Conservation (phyloP, 495 filamentous ascomycete species). For the Penicillium mononematosum region DNA sequence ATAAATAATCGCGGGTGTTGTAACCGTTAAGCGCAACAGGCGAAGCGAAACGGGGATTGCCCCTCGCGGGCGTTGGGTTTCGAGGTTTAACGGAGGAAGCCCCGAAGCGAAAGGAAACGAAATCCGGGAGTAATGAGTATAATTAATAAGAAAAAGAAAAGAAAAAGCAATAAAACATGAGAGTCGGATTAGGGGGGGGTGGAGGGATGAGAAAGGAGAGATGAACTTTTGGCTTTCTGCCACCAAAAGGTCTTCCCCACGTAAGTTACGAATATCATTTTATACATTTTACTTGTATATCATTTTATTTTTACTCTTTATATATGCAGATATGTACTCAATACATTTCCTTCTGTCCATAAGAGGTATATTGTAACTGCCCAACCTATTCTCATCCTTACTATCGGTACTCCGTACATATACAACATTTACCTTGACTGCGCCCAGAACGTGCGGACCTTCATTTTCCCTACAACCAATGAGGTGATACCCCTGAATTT, state of each 20-base stretch:
- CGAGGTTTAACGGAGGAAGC: not conserved
- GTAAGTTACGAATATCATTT: not conserved
- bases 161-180: slow-evolving; percentile 5
- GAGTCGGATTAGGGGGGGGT: not conserved
- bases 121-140: not conserved
- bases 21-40: slow-evolving; percentile 23
- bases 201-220: slow-evolving; percentile 10
- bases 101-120: slow-evolving; percentile 8
- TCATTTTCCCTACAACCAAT: slow-evolving; percentile 7
- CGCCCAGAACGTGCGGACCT: slow-evolving; percentile 11
- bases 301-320: no score
- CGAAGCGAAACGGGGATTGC: slow-evolving; percentile 22
- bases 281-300: no score
- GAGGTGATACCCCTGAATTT: slow-evolving; percentile 3
- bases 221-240: slow-evolving; percentile 6
- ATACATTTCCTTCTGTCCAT: not conserved
- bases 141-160: slow-evolving; percentile 6
- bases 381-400: not conserved
- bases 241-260: slow-evolving; percentile 2
- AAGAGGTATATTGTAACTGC: not conserved
- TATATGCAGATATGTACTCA: not conserved
- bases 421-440: not conserved
- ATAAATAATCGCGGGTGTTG: slow-evolving; percentile 29
- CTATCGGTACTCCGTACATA: not conserved
- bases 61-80: slow-evolving; percentile 27